Conservation (phyloP, 441 rosid genomes). For the Erodium texanum region DNA sequence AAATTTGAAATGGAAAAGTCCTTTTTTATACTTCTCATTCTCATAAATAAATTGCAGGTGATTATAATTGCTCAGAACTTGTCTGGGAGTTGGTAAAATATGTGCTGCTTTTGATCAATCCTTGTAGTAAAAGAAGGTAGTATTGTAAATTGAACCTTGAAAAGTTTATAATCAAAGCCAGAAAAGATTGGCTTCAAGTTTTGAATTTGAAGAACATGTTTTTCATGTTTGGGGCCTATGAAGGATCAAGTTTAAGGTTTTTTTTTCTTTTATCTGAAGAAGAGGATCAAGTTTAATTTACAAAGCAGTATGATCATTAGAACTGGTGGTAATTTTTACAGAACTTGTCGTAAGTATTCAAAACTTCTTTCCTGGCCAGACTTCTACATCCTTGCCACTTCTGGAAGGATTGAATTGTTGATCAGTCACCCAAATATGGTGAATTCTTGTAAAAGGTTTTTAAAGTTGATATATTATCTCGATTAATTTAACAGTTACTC, state of each 20-base stretch:
- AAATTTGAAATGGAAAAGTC: not conserved
- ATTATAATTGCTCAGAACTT: not conserved
- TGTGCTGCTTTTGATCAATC: not conserved
- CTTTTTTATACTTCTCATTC: not conserved
- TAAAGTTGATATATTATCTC: too few species aligned
- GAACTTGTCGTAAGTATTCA: not conserved
- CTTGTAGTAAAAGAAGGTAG: not conserved
- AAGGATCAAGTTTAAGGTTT: not conserved
- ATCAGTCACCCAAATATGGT: too few species aligned
- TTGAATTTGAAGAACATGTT: not conserved
- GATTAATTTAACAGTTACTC: too few species aligned
- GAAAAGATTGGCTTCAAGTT: not conserved
- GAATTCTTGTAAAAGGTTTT: too few species aligned
- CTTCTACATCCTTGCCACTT: not conserved
- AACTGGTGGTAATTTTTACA: not conserved
- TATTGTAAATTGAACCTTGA: not conserved
- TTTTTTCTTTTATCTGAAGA: not conserved
- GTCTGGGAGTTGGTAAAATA: not conserved
- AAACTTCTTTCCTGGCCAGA: not conserved
- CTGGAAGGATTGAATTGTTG: too few species aligned
- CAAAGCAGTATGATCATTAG: not conserved
- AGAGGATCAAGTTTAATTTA: not conserved
- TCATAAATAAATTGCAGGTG: not conserved
- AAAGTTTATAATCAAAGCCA: not conserved
- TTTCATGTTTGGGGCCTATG: not conserved